These are phyloP conservation scores for Stevia rebaudiana DNA, from an alignment of 140 eudicot species.

Conservation along the genomic window DNA sequence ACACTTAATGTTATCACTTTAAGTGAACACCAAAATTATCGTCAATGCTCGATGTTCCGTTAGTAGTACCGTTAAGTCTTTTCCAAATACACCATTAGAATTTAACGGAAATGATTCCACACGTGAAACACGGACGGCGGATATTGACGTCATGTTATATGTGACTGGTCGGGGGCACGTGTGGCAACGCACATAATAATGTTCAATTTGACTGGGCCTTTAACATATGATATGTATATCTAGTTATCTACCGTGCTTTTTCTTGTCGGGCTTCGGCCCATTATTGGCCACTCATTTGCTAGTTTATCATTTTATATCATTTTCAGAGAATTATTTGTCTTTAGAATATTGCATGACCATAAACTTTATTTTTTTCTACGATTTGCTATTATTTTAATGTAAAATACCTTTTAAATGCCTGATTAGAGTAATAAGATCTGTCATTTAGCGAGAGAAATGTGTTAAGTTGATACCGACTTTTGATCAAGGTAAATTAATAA, in stretches of 20 bases:
- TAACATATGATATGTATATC: conserved; percentile 1
- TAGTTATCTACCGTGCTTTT: conserved; percentile 7
- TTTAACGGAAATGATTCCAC: neutral
- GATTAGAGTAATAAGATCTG: too few species aligned
- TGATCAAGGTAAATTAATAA: too few species aligned
- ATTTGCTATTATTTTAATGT: too few species aligned
- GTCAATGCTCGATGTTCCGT: neutral
- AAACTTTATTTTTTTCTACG: too few species aligned
- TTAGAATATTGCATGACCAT: neutral
- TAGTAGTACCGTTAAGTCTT: neutral
- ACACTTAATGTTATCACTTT: too few species aligned
- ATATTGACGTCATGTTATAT: conserved; percentile 17
- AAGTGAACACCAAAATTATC: neutral
- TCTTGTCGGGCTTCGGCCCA: conserved; percentile 36
- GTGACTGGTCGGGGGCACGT: conserved; percentile 28
- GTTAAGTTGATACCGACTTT: too few species aligned
- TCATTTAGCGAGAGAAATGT: too few species aligned
- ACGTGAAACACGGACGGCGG: conserved; percentile 14
- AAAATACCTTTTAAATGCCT: too few species aligned
- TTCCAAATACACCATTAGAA: too few species aligned
- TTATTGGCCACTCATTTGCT: neutral
- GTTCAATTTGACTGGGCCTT: conserved; percentile 22
- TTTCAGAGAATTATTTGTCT: conserved; percentile 1
- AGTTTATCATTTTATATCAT: neutral
- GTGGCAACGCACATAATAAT: conserved; percentile 10